These are phyloP conservation scores for Dictyostelium discoideum DNA, from an alignment of 78 protist species.

Conservation along the genomic window dicty_2.7 NC_007088.5:7630001-7630500, in stretches of 20 bases:
- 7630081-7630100: not conserved
- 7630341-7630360: constrained; percentile 94
- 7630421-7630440: constrained; percentile 95
- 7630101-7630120: not conserved
- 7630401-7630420: constrained; percentile 97
- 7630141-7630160: constrained; percentile 35
- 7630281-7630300: constrained; percentile 97
- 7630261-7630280: constrained; percentile 86
- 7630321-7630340: constrained; percentile 91
- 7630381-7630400: constrained; percentile 91
- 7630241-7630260: constrained; percentile 90
- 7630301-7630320: constrained; percentile 97
- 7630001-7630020: constrained; percentile 65
- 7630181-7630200: constrained; percentile 42
- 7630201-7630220: constrained; percentile 87
- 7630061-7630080: not conserved
- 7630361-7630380: constrained; percentile 98
- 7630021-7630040: constrained; percentile 28
- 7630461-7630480: constrained; percentile 95
- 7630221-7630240: constrained; percentile 96
- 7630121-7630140: constrained; percentile 18
- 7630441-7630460: constrained; percentile 93
- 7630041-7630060: not conserved
- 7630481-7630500: constrained; percentile 98
- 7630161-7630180: constrained; percentile 67